These are phyloP conservation scores for Picea sitchensis DNA, from an alignment of 75 land plant species.

Conservation along the genomic window DNA sequence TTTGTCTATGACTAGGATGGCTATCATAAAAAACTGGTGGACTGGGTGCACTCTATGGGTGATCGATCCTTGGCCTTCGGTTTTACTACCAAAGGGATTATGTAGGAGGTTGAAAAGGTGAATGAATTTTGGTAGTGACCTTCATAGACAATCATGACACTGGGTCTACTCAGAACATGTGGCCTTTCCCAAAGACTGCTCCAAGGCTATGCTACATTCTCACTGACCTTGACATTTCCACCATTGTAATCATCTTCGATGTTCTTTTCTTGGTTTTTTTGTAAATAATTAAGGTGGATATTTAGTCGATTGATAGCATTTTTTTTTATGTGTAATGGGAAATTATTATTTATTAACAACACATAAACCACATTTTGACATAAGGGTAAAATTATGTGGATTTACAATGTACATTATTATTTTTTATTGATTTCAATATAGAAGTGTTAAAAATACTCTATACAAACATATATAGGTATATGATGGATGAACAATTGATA, in stretches of 20 bases:
- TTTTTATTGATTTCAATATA: too few relatives aligned
- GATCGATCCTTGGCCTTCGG: slow-evolving; percentile 8
- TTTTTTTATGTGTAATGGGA: neutral
- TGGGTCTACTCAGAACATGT: slow-evolving; percentile 26
- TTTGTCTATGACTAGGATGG: slow-evolving; percentile 1
- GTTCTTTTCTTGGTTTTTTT: too few relatives aligned
- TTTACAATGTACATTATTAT: too few relatives aligned
- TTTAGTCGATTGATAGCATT: neutral
- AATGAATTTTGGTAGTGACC: slow-evolving; percentile 41
- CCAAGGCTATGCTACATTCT: slow-evolving; percentile 66
- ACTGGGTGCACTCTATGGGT: slow-evolving; percentile 19
- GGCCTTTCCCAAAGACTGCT: slow-evolving; percentile 64
- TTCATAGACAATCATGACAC: slow-evolving; percentile 54
- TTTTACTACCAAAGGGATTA: neutral
- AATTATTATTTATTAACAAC: too few relatives aligned
- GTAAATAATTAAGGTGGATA: too few relatives aligned
- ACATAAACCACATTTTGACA: too few relatives aligned
- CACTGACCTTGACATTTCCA: slow-evolving; percentile 47
- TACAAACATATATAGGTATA: too few relatives aligned
- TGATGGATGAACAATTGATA: too few relatives aligned
- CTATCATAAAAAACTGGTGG: slow-evolving; percentile 9
- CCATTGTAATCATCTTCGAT: neutral
- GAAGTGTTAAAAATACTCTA: too few relatives aligned
- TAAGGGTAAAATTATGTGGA: too few relatives aligned
- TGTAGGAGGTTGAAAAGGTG: slow-evolving; percentile 13